Conservation (phyloP, 208 protist genomes). For the Borovskyia barvae region DNA sequence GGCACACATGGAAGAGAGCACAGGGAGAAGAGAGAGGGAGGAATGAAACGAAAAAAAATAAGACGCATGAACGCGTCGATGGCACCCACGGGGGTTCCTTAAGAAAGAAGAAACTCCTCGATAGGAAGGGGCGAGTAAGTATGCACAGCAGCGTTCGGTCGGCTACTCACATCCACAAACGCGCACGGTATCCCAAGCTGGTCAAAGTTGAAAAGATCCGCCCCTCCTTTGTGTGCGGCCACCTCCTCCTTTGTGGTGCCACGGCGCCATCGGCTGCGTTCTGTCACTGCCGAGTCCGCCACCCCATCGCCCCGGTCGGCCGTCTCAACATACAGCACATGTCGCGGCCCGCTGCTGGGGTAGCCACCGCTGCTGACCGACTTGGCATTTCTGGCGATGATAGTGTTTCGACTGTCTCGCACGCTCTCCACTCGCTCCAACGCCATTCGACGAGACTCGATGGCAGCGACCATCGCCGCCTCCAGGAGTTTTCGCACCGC, state of each 20-base stretch:
- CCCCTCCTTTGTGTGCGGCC: background rate
- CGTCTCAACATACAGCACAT: constrained; percentile 44
- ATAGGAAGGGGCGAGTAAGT: constrained; percentile 43
- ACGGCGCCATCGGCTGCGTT: background rate
- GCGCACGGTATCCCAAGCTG: constrained; percentile 34
- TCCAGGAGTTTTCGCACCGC: constrained; percentile 76
- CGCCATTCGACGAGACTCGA: constrained; percentile 47
- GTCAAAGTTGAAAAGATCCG: constrained; percentile 59
- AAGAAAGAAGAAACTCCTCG: constrained; percentile 45
- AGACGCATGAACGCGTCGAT: too few species aligned
- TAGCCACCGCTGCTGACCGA: background rate
- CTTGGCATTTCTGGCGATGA: constrained; percentile 16
- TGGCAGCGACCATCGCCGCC: constrained; percentile 44
- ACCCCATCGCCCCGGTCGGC: constrained; percentile 5
- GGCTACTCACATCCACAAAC: constrained; percentile 73
- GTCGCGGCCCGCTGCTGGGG: constrained; percentile 16
- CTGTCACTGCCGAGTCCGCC: background rate
- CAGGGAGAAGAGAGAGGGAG: too few species aligned
- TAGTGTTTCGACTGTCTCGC: constrained; percentile 43
- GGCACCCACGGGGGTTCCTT: too few species aligned
- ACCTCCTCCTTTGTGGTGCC: background rate
- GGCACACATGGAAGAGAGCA: too few species aligned
- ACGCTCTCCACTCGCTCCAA: constrained; percentile 65
- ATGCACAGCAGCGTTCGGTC: constrained; percentile 34
- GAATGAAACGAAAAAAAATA: background rate